phyloP scores from a whole-genome alignment of 768 basidiomycete species.

The Baorangia bicolor region DNA sequence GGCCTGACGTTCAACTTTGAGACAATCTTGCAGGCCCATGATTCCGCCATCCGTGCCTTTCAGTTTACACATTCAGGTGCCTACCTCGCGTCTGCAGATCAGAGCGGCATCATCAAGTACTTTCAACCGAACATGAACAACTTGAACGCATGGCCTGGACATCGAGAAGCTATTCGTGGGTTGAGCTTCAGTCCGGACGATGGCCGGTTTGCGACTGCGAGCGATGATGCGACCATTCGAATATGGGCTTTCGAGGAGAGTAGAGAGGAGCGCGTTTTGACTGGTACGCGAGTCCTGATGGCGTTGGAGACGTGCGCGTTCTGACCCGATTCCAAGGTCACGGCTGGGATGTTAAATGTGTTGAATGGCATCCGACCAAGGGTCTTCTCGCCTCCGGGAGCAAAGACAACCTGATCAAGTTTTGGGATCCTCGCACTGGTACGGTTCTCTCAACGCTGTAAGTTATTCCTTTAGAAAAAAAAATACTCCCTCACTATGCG shows the following conservation, averaged over 20 bases:
- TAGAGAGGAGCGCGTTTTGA: conserved; percentile 82
- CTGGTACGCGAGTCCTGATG: conserved; percentile 46
- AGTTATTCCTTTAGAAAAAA: conserved; percentile 23
- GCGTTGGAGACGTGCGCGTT: neutral
- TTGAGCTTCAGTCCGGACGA: conserved; percentile 93
- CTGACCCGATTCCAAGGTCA: conserved; percentile 61
- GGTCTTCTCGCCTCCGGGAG: conserved; percentile 93
- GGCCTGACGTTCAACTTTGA: conserved; percentile 99
- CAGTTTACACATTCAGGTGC: conserved; percentile 91
- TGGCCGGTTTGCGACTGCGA: conserved; percentile 87
- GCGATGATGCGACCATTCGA: conserved; percentile 92
- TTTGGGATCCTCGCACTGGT: conserved; percentile 97
- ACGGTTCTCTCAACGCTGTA: conserved; percentile 89
- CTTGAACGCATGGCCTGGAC: conserved; percentile 89
- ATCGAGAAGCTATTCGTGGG: conserved; percentile 91
- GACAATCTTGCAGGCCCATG: conserved; percentile 98
- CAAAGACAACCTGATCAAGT: conserved; percentile 98
- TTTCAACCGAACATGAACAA: conserved; percentile 99
- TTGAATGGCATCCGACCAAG: conserved; percentile 98
- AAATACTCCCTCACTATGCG: neutral
- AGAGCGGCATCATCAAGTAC: conserved; percentile 94
- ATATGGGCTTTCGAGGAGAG: conserved; percentile 96
- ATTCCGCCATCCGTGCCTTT: conserved; percentile 88
- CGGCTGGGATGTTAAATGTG: conserved; percentile 98
- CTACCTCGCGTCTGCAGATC: conserved; percentile 91